Base-by-base conservation (phyloP, 2,329 filamentous ascomycete species). In the Chalaropsis thielavioides region DNA sequence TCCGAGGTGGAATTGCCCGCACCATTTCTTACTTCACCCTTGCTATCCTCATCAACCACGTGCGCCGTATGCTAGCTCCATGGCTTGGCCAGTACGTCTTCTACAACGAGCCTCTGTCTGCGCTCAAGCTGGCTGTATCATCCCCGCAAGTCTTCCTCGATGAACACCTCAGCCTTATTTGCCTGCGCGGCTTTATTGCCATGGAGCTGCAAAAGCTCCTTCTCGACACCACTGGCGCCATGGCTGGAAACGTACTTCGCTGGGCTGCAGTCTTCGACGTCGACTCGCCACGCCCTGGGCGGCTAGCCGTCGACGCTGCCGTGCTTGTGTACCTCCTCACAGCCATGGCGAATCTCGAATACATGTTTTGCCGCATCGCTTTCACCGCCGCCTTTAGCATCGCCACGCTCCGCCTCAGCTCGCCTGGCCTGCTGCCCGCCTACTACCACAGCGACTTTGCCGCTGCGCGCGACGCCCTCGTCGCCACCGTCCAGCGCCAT, bases 11-110 rank as follows among this genome's bases (percentile, higher is more conserved):
- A 41, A 69, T 71, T 66, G 66, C 68, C 7, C 63, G 68, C 4
- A 69, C 69, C 1, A 68, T 73, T 13, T 67, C 69, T 0, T 70
- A 71, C 61, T 69, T 76, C 54, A 46, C 71, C 15, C 70, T 72
- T 46, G 76, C 76, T 61, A 71, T 75, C 17, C 66, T 77, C 13
- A 51, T 73, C 31, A 74, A 78, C 71, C 76, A 79, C 68, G 69
- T 76, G 17, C 73, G 75, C 3, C 70, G 74, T 22, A 69, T 72
- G n/a, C 65, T 77, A 0, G 51, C 64, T 11, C 74, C 73, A 6
- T 71, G 68, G 69, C 66, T 74, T 0, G 72, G 71, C 2, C 68
- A 71, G 24, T 74, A 72, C 40, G 61, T 66, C 11, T 61, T 72
- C 13, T 72, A 72, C 68, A 64, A 68, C 66, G 69, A 69, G 24